A percentile compares a stretch with the other conserved stretches of the same genome.
Evolutionary conservation across 441 rosid species (phyloP).

Genomic region (Cnidoscolus chayamansa): DNA sequence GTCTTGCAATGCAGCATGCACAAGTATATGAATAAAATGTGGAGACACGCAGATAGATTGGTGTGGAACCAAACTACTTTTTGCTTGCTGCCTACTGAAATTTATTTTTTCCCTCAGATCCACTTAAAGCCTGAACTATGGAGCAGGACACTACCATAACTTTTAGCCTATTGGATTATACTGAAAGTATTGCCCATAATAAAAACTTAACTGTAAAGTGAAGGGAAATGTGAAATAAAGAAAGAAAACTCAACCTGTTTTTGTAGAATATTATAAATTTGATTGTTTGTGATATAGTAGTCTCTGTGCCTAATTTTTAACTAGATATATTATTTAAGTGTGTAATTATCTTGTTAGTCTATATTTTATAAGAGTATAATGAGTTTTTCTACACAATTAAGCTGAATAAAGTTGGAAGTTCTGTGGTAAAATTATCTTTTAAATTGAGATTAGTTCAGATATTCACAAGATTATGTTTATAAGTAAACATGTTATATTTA

Average conservation of each 20-base stretch:
- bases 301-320: not conserved
- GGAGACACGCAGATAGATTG: not conserved
- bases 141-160: no score
- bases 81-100: no score
- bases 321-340: not conserved
- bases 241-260: no score
- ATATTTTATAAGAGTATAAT: not conserved
- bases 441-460: not conserved
- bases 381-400: not conserved
- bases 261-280: no score
- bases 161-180: no score
- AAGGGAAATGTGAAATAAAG: no score
- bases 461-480: not conserved
- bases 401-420: not conserved
- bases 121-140: no score
- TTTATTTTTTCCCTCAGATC: no score
- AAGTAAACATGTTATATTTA: no score
- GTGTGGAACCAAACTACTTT: not conserved
- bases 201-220: no score
- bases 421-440: not conserved
- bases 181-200: no score
- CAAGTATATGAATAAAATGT: not conserved
- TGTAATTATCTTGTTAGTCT: not conserved
- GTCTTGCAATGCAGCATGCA: no score
- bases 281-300: not conserved